Percentiles rank a stretch among this genome's conserved stretches.
Evolutionary conservation across 176 grass and related monocot genomes (phyloP).

Genomic region (Dactylis glomerata): DNA sequence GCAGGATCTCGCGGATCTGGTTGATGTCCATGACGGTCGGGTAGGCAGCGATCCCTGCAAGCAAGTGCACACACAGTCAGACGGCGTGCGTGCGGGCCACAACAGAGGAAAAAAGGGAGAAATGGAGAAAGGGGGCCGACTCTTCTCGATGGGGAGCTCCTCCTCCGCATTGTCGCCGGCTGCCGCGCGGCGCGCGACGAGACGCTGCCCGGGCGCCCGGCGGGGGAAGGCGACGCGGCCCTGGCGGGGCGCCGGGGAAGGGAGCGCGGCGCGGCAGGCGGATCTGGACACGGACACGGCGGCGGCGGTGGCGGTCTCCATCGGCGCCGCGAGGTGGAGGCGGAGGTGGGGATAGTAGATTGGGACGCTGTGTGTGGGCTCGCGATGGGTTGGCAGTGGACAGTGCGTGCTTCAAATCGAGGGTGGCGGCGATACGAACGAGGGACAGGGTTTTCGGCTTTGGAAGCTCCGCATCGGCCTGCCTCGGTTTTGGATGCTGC

Average conservation of each 20-base stretch:
- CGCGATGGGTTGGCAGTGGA: not conserved
- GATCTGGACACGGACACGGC: conserved; percentile 50
- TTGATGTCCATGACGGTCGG: conserved; percentile 57
- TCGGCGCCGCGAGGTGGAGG: not conserved
- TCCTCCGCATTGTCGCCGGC: conserved; percentile 14
- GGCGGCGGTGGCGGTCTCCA: conserved; percentile 44
- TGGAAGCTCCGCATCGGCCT: not conserved
- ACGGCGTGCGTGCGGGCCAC: not conserved
- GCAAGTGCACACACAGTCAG: not conserved
- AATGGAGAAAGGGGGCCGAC: conserved; percentile 15
- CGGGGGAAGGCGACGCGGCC: not conserved
- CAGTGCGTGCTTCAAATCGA: not conserved
- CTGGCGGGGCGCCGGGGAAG: not conserved
- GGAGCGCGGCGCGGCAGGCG: conserved; percentile 21
- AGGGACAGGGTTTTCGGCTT: not conserved
- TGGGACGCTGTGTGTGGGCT: not conserved
- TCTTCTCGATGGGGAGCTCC: conserved; percentile 69
- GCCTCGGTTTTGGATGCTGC: not conserved
- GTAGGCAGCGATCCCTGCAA: conserved; percentile 40
- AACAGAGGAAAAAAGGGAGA: not conserved
- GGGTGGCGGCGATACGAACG: conserved; percentile 30
- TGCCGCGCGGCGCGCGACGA: conserved; percentile 30
- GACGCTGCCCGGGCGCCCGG: not conserved
- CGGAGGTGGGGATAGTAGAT: not conserved
- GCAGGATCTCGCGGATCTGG: conserved; percentile 54